Conservation (phyloP, 1,284 basidiomycete genomes). For the Puccinia hordei region DNA sequence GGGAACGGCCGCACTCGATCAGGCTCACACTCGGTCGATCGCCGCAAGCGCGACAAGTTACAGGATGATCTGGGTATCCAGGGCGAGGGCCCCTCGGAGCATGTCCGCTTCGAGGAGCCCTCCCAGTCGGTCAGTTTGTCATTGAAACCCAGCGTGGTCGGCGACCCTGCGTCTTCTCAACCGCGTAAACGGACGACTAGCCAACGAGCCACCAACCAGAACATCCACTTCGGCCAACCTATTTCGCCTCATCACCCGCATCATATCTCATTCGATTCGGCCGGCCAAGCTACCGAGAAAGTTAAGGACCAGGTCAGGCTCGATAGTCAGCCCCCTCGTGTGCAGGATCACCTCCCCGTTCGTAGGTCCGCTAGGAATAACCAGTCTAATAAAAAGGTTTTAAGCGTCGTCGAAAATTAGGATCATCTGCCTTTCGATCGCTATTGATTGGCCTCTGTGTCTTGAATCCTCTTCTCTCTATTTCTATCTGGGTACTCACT, state of each 20-base stretch:
- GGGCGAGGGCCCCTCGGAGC: not conserved
- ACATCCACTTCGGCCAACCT: not conserved
- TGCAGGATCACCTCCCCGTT: not conserved
- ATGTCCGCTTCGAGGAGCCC: not conserved
- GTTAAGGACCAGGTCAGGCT: not conserved
- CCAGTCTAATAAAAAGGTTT: not conserved
- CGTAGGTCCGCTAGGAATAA: not conserved
- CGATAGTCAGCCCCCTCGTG: not conserved
- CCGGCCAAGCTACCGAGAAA: not conserved
- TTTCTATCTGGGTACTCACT: no score
- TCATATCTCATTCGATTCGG: not conserved
- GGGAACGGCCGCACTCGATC: not conserved
- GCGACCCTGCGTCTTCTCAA: not conserved
- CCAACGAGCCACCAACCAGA: not conserved
- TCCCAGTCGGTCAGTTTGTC: not conserved
- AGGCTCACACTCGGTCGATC: not conserved
- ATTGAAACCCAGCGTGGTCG: not conserved
- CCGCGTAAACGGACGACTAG: conserved; percentile 1
- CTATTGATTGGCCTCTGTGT: no score
- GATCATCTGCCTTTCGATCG: no score
- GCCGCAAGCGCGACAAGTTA: not conserved
- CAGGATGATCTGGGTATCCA: not conserved
- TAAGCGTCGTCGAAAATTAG: conserved; percentile 12
- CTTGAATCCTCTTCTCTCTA: no score
- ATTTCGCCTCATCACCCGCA: not conserved